Conservation (phyloP, 2,329 filamentous ascomycete genomes). For the Emergomyces africanus region DNA sequence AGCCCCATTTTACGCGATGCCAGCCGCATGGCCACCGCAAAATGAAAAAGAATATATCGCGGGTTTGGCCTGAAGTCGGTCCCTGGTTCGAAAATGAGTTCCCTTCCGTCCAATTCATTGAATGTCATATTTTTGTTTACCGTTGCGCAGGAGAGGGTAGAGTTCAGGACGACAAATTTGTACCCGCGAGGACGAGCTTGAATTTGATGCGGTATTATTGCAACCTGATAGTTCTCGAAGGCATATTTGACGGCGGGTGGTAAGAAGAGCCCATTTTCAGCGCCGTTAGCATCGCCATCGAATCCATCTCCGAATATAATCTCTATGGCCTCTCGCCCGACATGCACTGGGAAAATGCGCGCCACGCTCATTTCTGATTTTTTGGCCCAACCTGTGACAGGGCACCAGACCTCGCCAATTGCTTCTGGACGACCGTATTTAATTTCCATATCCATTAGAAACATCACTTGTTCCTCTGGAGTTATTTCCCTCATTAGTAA, state of each 20-base stretch:
- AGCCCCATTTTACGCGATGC: not conserved
- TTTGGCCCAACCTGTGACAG: not conserved
- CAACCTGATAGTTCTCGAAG: conserved; percentile 1
- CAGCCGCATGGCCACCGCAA: not conserved
- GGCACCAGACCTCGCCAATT: not conserved
- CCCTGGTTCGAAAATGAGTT: not conserved
- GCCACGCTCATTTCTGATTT: not conserved
- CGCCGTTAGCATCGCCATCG: not conserved
- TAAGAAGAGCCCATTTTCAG: not conserved
- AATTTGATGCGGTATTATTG: not conserved
- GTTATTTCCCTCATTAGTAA: not conserved
- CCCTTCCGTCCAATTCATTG: not conserved
- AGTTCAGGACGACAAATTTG: not conserved
- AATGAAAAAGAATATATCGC: not conserved
- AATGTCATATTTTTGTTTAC: not conserved
- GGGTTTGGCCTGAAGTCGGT: not conserved
- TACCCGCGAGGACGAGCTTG: not conserved
- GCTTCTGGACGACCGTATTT: not conserved
- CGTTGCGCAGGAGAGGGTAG: not conserved
- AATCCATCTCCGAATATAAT: not conserved
- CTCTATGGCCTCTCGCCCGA: not conserved
- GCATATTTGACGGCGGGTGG: not conserved
- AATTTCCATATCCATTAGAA: not conserved
- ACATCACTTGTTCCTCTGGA: not conserved
- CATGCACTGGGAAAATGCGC: not conserved